Percentiles rank a stretch among this genome's conserved stretches.
Evolutionary conservation across 1,284 basidiomycete species (phyloP).

Genomic region (Termitomyces sp.): DNA sequence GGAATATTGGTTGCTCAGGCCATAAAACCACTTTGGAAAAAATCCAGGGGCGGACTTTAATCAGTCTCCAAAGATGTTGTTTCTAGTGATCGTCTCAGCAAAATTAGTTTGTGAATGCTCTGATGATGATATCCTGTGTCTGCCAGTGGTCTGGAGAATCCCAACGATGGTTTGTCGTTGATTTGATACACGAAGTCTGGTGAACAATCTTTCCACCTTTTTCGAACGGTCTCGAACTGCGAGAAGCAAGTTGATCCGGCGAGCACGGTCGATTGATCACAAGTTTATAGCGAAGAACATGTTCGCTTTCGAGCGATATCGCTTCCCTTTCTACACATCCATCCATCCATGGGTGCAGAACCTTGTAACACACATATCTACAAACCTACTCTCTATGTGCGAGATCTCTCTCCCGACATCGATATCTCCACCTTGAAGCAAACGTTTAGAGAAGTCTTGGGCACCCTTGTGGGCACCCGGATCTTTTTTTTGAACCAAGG

Average conservation of each 20-base stretch:
- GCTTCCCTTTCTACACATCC: background rate
- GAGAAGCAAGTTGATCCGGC: background rate
- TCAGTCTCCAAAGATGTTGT: background rate
- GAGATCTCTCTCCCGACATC: background rate
- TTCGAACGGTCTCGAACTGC: background rate
- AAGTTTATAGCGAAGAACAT: background rate
- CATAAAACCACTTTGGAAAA: slow-evolving; percentile 8
- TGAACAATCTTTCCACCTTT: background rate
- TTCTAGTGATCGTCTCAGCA: background rate
- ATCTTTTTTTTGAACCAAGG: background rate
- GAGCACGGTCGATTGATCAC: background rate
- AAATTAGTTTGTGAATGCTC: background rate
- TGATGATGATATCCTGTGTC: background rate
- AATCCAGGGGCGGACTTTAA: background rate
- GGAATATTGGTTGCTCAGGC: slow-evolving; percentile 16
- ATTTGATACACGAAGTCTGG: background rate
- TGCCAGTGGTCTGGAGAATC: background rate
- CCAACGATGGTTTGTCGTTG: background rate
- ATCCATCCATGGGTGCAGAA: background rate
- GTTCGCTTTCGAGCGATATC: background rate
- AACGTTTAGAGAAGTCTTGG: background rate
- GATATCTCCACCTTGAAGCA: background rate
- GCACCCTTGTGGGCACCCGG: background rate
- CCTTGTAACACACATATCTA: background rate
- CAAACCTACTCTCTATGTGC: background rate